Percentiles rank a stretch among this genome's conserved stretches.
Conservation (phyloP, 257 asterid genomes). For the Nyctanthes arbortristis region DNA sequence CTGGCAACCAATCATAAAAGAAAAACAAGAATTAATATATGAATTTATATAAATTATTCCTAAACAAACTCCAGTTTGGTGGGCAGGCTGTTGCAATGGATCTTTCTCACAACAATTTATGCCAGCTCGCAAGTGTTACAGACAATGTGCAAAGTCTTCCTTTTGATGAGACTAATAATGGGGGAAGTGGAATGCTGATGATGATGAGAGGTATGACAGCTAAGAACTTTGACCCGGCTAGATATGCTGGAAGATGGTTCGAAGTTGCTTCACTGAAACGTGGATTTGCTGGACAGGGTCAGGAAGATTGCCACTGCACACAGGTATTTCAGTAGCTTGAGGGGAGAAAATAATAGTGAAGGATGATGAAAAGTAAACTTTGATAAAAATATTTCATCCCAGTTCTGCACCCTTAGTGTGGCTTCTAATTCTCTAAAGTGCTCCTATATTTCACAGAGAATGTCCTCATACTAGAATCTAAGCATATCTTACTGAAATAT, state of each 20-base stretch:
- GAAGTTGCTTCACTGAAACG: slow-evolving; percentile 97
- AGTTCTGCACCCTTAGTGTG: not conserved
- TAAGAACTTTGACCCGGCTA: slow-evolving; percentile 75
- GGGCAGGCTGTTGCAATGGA: slow-evolving; percentile 63
- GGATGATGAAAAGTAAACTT: not conserved
- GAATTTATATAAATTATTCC: not conserved
- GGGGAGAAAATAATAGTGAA: too few relatives aligned
- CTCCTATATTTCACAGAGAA: not conserved
- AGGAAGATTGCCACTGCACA: slow-evolving; percentile 98
- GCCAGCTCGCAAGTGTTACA: slow-evolving; percentile 60
- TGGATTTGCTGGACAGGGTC: slow-evolving; percentile 97
- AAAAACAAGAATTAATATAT: not conserved
- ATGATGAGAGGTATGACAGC: slow-evolving; percentile 85
- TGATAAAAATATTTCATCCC: not conserved
- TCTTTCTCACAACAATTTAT: slow-evolving; percentile 35
- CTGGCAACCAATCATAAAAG: slow-evolving; percentile 1
- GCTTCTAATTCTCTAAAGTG: not conserved
- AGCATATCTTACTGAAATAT: not conserved
- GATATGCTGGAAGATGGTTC: slow-evolving; percentile 95
- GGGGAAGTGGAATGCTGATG: slow-evolving; percentile 58
- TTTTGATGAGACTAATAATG: slow-evolving; percentile 41
- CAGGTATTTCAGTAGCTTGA: slow-evolving; percentile 53
- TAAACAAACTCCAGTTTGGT: slow-evolving; percentile 8
- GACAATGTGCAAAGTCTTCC: slow-evolving; percentile 52
- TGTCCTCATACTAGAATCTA: not conserved